Evolutionary conservation across 352 stramenopile genomes (phyloP).

Genomic region (Peronospora destructor): DNA sequence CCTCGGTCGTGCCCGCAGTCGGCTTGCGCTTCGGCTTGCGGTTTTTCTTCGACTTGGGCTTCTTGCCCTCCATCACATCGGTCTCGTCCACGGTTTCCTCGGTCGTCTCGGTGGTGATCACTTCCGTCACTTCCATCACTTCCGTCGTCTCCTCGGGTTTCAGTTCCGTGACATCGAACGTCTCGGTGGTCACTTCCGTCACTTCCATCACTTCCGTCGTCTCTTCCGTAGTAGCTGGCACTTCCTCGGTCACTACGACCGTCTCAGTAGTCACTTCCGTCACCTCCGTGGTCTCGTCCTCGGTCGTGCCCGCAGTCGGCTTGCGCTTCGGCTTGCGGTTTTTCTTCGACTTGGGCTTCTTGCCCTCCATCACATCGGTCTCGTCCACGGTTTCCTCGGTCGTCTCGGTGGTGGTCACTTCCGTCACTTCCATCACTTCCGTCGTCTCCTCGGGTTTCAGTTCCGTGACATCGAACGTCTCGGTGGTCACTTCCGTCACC

Average conservation of each 20-base stretch:
- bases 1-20: constrained; percentile 3
- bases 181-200: too few relatives aligned
- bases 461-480: too few relatives aligned
- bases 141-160: constrained; percentile 5
- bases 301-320: too few relatives aligned
- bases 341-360: too few relatives aligned
- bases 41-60: constrained; percentile 17
- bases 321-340: too few relatives aligned
- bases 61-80: constrained; percentile 13
- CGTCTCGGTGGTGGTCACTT: too few relatives aligned
- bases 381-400: too few relatives aligned
- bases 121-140: constrained; percentile 5
- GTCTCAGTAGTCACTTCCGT: constrained; percentile 1
- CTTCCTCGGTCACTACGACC: not conserved
- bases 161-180: not conserved
- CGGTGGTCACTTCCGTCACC: too few relatives aligned
- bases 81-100: constrained; percentile 9
- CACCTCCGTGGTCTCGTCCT: constrained; percentile 4
- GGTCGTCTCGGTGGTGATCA: constrained; percentile 2
- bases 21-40: constrained; percentile 14
- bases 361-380: too few relatives aligned
- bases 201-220: not conserved
- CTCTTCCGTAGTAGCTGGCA: constrained; percentile 2
- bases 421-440: too few relatives aligned
- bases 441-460: too few relatives aligned